A percentile compares a stretch with the other conserved stretches of the same genome.
Conservation (phyloP, 129 eudicot species). For the Saposhnikovia divaricata region DNA sequence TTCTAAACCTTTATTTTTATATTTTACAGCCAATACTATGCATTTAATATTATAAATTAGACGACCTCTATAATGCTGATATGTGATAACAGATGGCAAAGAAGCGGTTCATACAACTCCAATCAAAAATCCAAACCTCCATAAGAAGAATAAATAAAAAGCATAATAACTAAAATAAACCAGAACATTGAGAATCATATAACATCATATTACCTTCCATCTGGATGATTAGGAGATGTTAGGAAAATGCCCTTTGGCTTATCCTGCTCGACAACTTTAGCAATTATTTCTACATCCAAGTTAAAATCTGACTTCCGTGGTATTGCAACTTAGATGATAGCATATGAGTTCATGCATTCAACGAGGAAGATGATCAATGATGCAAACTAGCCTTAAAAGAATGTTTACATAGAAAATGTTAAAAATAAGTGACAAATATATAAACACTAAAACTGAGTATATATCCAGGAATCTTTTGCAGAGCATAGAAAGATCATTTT, state of each 20-base stretch:
- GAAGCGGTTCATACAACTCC: not conserved
- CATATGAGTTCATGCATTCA: no score
- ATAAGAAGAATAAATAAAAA: not conserved
- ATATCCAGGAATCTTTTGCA: no score
- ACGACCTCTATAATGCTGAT: not conserved
- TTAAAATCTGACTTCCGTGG: no score
- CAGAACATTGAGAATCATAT: not conserved
- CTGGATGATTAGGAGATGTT: conserved; percentile 97
- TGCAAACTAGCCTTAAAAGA: no score
- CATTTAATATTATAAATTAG: not conserved
- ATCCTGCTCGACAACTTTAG: conserved; percentile 55
- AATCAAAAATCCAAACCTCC: not conserved
- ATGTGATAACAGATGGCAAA: not conserved
- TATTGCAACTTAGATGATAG: no score
- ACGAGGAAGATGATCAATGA: no score
- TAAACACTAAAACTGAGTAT: no score
- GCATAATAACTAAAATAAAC: not conserved
- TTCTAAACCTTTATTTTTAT: not conserved
- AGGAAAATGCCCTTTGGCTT: conserved; percentile 92
- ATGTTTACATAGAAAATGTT: no score
- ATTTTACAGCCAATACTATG: not conserved
- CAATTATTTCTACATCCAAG: conserved; percentile 43
- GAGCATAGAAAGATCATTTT: no score
- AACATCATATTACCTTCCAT: conserved; percentile 62
- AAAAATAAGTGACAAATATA: no score